Percentiles rank a stretch among this genome's conserved stretches.
These are phyloP conservation scores for Linderniella brevidens DNA, from an alignment of 257 asterid genomes.

Conservation along the genomic window DNA sequence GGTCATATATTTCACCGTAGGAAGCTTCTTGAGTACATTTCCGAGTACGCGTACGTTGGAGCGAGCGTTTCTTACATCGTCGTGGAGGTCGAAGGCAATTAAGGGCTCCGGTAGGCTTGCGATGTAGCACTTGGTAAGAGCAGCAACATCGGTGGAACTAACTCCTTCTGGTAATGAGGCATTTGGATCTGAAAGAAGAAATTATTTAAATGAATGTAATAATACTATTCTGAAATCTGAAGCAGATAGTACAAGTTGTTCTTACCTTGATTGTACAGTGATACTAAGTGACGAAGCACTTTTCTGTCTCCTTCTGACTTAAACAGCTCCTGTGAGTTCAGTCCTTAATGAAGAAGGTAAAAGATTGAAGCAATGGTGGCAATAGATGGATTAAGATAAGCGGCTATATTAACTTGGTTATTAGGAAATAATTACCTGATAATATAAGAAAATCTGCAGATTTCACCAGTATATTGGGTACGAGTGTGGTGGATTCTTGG, in stretches of 20 bases:
- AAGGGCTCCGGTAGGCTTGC: slow-evolving; percentile 91
- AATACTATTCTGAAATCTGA: background rate
- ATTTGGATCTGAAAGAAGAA: slow-evolving; percentile 32
- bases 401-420: background rate
- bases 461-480: slow-evolving; percentile 57
- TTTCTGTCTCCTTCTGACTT: slow-evolving; percentile 73
- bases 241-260: background rate
- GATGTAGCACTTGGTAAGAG: slow-evolving; percentile 66
- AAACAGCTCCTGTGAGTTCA: slow-evolving; percentile 58
- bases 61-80: slow-evolving; percentile 57
- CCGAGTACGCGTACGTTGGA: slow-evolving; percentile 49
- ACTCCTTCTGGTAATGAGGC: slow-evolving; percentile 63
- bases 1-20: slow-evolving; percentile 84
- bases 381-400: background rate
- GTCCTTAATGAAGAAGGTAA: slow-evolving; percentile 22
- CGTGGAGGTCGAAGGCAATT: slow-evolving; percentile 57
- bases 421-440: slow-evolving; percentile 40
- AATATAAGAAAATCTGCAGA: slow-evolving; percentile 76
- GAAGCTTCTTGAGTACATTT: slow-evolving; percentile 59
- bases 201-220: background rate
- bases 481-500: slow-evolving; percentile 49
- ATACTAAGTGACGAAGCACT: slow-evolving; percentile 50
- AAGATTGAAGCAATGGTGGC: background rate
- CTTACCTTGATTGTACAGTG: slow-evolving; percentile 70
- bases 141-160: slow-evolving; percentile 57